Conservation (phyloP, 805 yeast genomes). For the Candida michaelii region DNA sequence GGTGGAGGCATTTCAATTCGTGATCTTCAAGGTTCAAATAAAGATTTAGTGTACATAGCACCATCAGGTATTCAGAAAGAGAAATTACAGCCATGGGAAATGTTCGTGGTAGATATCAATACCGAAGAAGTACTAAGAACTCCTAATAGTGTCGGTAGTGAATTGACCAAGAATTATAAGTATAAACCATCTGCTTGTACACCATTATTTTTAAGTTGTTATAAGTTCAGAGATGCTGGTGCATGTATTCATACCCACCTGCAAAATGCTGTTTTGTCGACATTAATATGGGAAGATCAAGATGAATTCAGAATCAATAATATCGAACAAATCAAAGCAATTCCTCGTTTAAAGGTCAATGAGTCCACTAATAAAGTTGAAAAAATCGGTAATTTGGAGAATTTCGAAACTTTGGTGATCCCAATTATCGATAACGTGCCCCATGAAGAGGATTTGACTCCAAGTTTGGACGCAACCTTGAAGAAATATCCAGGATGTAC, state of each 20-base stretch:
- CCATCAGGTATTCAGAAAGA: conserved; percentile 98
- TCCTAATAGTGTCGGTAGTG: conserved; percentile 50
- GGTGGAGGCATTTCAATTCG: conserved; percentile 92
- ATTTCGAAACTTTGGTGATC: conserved; percentile 71
- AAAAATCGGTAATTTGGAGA: conserved; percentile 66
- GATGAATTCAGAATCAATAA: conserved; percentile 72
- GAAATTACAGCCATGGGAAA: conserved; percentile 73
- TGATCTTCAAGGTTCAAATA: conserved; percentile 41
- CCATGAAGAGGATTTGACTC: conserved; percentile 80
- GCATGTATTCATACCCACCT: conserved; percentile 97
- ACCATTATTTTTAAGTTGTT: conserved; percentile 78
- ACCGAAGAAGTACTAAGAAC: conserved; percentile 48
- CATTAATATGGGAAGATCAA: conserved; percentile 61
- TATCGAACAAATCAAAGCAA: conserved; percentile 90
- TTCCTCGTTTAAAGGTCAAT: conserved; percentile 53
- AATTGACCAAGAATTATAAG: conserved; percentile 37
- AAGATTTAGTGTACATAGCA: conserved; percentile 66
- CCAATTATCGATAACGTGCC: conserved; percentile 93
- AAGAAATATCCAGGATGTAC: conserved; percentile 71
- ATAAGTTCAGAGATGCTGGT: conserved; percentile 69
- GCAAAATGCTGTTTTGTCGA: conserved; percentile 79
- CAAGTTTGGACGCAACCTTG: conserved; percentile 62
- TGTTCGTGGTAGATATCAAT: conserved; percentile 70
- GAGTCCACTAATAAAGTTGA: conserved; percentile 40
- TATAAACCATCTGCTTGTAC: conserved; percentile 94